Conservation (phyloP, 116 monocot species). For the Thalassia testudinum region DNA sequence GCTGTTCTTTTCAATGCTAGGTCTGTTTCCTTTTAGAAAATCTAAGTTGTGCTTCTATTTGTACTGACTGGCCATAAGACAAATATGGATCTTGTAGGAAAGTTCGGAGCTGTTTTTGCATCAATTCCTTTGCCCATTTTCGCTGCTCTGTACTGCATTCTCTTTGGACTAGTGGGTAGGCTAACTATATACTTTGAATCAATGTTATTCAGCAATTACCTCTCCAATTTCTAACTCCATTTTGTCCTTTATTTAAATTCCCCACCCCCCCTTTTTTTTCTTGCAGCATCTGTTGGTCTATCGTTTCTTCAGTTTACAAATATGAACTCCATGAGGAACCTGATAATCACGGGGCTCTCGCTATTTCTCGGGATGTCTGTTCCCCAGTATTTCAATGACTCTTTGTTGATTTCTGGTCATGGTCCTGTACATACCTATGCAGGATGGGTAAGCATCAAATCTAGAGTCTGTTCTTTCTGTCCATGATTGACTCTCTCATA, state of each 20-base stretch:
- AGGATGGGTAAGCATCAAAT: slow-evolving; percentile 60
- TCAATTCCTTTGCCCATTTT: slow-evolving; percentile 79
- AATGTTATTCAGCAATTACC: background rate
- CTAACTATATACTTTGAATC: background rate
- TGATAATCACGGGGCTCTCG: slow-evolving; percentile 68
- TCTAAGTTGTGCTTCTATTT: background rate
- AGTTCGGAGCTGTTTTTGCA: slow-evolving; percentile 74
- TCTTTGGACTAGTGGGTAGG: slow-evolving; percentile 67
- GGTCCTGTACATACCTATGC: slow-evolving; percentile 54
- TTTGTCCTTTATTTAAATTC: slow-evolving; percentile 3
- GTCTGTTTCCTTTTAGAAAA: slow-evolving; percentile 4
- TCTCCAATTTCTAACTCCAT: background rate
- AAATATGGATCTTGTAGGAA: slow-evolving; percentile 24
- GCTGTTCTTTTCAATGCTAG: slow-evolving; percentile 77
- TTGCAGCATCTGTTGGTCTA: slow-evolving; percentile 45
- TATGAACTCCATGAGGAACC: slow-evolving; percentile 84
- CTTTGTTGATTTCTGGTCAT: slow-evolving; percentile 36
- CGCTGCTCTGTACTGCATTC: slow-evolving; percentile 65
- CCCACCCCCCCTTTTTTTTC: background rate
- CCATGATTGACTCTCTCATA: background rate
- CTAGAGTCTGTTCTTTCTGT: background rate
- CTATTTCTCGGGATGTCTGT: slow-evolving; percentile 89
- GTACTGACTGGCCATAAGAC: too few relatives aligned
- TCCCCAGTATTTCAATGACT: slow-evolving; percentile 63
- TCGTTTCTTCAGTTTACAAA: slow-evolving; percentile 87